These are phyloP conservation scores for Vanderwaltozyma verrucispora DNA, from an alignment of 805 yeast species.

Conservation along the genomic window DNA sequence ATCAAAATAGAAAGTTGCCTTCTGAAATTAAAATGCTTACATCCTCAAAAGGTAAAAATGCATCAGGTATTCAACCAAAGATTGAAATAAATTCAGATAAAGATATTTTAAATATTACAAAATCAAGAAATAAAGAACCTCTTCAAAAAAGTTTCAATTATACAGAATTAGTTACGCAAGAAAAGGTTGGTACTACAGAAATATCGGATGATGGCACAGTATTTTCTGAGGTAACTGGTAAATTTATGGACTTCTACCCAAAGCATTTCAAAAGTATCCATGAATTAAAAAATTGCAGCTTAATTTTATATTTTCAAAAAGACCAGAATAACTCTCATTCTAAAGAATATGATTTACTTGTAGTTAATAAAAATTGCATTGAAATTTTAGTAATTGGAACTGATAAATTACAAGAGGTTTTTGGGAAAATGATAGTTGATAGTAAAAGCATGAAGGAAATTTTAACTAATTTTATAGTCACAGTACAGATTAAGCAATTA, in stretches of 20 bases:
- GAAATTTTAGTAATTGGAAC: constrained; percentile 1
- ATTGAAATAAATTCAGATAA: too few relatives aligned
- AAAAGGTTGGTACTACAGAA: too few relatives aligned
- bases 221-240: not conserved
- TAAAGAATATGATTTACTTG: not conserved
- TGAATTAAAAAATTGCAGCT: not conserved
- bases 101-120: too few relatives aligned
- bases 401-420: not conserved
- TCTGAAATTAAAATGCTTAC: too few relatives aligned
- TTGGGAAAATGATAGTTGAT: constrained; percentile 1
- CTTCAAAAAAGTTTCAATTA: too few relatives aligned
- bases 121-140: too few relatives aligned
- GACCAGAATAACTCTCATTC: not conserved
- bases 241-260: constrained; percentile 2
- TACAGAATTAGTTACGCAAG: too few relatives aligned
- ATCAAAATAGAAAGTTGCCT: too few relatives aligned
- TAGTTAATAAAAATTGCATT: not conserved
- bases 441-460: not conserved
- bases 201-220: too few relatives aligned
- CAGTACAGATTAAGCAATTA: not conserved
- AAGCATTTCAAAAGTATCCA: not conserved
- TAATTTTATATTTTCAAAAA: constrained; percentile 2
- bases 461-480: not conserved
- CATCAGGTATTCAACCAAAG: too few relatives aligned
- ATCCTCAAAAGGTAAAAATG: too few relatives aligned